These are phyloP conservation scores for Cordyceps farinosa DNA, from an alignment of 2,329 filamentous ascomycete genomes.

Conservation along the genomic window DNA sequence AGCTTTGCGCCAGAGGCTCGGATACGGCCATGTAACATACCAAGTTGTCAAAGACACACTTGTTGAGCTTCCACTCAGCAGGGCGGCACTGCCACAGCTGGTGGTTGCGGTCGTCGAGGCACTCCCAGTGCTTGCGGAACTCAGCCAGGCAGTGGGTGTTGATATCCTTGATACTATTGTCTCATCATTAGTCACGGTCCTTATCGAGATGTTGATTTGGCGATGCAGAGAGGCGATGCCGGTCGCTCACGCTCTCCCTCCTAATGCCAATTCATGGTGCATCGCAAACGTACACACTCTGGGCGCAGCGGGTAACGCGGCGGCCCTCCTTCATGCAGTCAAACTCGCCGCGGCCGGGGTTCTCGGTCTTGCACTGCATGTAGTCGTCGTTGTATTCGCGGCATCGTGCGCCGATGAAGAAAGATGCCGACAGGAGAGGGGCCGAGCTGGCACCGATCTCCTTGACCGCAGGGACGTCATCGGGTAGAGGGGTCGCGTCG, in stretches of 20 bases:
- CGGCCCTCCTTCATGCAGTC: conserved; percentile 96
- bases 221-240: neutral
- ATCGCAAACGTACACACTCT: conserved; percentile 74
- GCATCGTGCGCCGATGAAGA: conserved; percentile 96
- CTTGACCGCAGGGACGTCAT: conserved; percentile 85
- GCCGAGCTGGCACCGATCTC: conserved; percentile 93
- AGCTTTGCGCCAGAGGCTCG: neutral
- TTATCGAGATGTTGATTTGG: neutral
- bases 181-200: conserved; percentile 1
- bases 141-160: conserved; percentile 90
- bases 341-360: conserved; percentile 83
- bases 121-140: conserved; percentile 93
- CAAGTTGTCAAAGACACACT: conserved; percentile 93
- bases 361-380: conserved; percentile 99
- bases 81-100: conserved; percentile 93
- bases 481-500: conserved; percentile 93
- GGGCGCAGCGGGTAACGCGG: conserved; percentile 93
- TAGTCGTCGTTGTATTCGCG: conserved; percentile 96
- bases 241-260: neutral
- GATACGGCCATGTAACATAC: conserved; percentile 51
- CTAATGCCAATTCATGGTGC: neutral
- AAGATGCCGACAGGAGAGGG: conserved; percentile 84
- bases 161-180: conserved; percentile 78
- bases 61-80: conserved; percentile 85
- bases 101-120: conserved; percentile 96